Percentiles rank a stretch among this genome's conserved stretches.
These are phyloP conservation scores for Wallacemonas sp. DNA, from an alignment of 208 protist genomes.

Conservation along the genomic window DNA sequence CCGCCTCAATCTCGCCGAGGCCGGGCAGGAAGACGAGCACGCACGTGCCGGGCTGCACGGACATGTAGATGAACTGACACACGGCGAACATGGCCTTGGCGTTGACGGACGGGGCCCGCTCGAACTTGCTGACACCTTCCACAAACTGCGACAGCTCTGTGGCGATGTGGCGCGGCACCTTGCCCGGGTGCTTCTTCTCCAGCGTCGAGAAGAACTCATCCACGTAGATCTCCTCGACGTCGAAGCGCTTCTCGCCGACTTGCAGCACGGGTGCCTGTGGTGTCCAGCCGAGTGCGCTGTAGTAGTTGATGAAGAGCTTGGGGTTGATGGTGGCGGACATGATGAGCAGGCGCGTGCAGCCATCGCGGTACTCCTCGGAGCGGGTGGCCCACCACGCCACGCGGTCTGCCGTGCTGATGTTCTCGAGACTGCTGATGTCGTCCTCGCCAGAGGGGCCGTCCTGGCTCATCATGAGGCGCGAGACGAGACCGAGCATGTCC, in stretches of 20 bases:
- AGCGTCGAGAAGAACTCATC: slow-evolving; percentile 3
- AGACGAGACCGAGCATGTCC: slow-evolving; percentile 43
- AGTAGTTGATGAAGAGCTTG: slow-evolving; percentile 22
- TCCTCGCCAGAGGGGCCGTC: background rate
- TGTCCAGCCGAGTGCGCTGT: slow-evolving; percentile 18
- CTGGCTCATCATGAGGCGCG: slow-evolving; percentile 26
- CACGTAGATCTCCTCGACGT: slow-evolving; percentile 23
- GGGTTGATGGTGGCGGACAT: slow-evolving; percentile 41
- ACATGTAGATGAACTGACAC: slow-evolving; percentile 15
- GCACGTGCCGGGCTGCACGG: slow-evolving; percentile 18
- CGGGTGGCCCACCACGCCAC: slow-evolving; percentile 12
- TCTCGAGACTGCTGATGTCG: background rate
- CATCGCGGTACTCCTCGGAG: slow-evolving; percentile 3
- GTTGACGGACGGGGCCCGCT: background rate
- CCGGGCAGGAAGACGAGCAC: slow-evolving; percentile 44
- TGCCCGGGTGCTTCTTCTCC: background rate
- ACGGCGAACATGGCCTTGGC: slow-evolving; percentile 10
- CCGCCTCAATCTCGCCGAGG: slow-evolving; percentile 30
- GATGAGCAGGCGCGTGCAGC: slow-evolving; percentile 24
- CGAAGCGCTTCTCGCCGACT: slow-evolving; percentile 24
- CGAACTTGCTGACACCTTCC: background rate
- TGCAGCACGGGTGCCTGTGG: slow-evolving; percentile 17
- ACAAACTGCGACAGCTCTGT: background rate
- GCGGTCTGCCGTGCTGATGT: slow-evolving; percentile 3
- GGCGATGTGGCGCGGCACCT: slow-evolving; percentile 4